Base-by-base conservation (phyloP, 257 asterid genomes). In the Solanum habrochaites region DNA sequence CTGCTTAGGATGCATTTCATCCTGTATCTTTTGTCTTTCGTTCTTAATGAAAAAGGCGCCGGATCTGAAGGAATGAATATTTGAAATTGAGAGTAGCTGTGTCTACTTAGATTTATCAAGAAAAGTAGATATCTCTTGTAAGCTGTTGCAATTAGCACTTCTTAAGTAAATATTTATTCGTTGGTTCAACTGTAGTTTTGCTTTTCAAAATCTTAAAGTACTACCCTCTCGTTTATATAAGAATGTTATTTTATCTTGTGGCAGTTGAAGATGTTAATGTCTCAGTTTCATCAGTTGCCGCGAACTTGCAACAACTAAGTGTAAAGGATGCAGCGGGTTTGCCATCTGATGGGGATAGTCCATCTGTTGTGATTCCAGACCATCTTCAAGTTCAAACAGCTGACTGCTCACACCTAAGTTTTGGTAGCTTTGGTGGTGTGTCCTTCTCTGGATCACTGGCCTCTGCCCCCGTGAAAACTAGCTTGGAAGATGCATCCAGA, bases 401-500 rank as follows among this genome's bases (percentile, higher is more conserved):
- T n/a, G 95, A 93, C 35, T 94, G 96, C 88, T 92, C 97, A 20
- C 99, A 95, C 94, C 90, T 96, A 92, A 94, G 96, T 92, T 96
- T 96, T 90, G 98, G 99, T 87, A 95, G 96, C 90, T 95, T 94
- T 88, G 92, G 94, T 39, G 81, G 86, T 78, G 85, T 91, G 82
- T 52, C 94, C 56, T 86, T 93, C 82, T 89, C 98, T 83, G 96
- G 93, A 85, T 85, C 90, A 42, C 71, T 81, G 87, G 83, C 92
- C 72, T 90, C 97, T 27, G 86, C 71, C n/a, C 94, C 95, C 47
- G 90, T 78, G 85, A 90, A 90, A 87, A 87, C 86, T 81, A 88
- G 87, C 80, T 85, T 91, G 88, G 98, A 94, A 83, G 94, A 90
- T 88, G 87, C 83, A 31, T 89, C 94, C 83, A 69, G 40, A 13